phyloP scores from a whole-genome alignment of 306 rosid species.

The Hippophae rhamnoides region DNA sequence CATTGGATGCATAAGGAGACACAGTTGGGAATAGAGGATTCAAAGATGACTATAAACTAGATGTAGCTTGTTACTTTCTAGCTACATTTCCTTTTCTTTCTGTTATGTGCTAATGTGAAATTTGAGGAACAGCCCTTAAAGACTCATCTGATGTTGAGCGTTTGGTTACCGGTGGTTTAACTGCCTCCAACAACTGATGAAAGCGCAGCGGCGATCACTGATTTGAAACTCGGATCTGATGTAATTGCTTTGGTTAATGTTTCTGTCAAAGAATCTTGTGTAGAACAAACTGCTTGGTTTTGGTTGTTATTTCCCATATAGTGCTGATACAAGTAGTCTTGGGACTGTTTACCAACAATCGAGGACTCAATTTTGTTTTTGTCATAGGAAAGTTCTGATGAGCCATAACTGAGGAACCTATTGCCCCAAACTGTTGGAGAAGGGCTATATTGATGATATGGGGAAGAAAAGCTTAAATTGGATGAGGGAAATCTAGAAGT shows the following conservation, averaged over 20 bases:
- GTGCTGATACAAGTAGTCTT: conserved; percentile 11
- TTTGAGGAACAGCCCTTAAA: conserved; percentile 13
- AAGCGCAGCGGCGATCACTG: conserved; percentile 45
- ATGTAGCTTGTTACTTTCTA: neutral
- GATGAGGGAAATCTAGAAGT: conserved; percentile 13
- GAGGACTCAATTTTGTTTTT: conserved; percentile 10
- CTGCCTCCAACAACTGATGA: conserved; percentile 42
- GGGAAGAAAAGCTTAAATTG: conserved; percentile 16
- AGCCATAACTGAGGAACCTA: conserved; percentile 8
- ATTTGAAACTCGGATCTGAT: conserved; percentile 40
- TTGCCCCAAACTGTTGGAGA: conserved; percentile 20
- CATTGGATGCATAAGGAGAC: too few species aligned
- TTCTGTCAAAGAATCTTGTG: conserved; percentile 35
- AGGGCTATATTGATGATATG: conserved; percentile 9
- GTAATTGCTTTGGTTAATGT: conserved; percentile 50
- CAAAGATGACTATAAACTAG: too few species aligned
- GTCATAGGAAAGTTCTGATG: neutral
- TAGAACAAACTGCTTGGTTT: conserved; percentile 20
- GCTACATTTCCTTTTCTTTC: conserved; percentile 19
- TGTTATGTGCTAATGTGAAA: conserved; percentile 21
- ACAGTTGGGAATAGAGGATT: too few species aligned
- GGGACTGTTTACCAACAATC: conserved; percentile 20
- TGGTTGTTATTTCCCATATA: neutral
- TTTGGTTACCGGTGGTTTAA: conserved; percentile 22
- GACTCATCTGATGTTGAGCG: conserved; percentile 24